Conservation (phyloP, 106 monocot genomes). For the Dioscorea alata region DNA sequence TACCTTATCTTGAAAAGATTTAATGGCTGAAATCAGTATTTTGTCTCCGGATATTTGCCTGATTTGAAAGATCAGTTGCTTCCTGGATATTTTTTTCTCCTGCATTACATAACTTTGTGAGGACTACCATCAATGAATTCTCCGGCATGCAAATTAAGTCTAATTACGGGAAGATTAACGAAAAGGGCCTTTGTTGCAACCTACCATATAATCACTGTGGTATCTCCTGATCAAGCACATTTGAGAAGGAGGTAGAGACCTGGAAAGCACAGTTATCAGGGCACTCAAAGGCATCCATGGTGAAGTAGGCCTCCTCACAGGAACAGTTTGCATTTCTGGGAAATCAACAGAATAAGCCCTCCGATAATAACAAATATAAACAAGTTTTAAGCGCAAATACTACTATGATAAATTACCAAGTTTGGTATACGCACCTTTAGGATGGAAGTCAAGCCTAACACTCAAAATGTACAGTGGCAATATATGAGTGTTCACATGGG, state of each 20-base stretch:
- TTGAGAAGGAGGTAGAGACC: conserved; percentile 22
- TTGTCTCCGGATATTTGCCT: conserved; percentile 45
- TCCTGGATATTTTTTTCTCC: conserved; percentile 54
- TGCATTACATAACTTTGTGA: conserved; percentile 7
- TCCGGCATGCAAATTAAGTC: too few relatives aligned
- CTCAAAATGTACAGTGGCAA: conserved; percentile 36
- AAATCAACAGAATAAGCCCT: conserved; percentile 2
- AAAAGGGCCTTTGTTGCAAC: not conserved
- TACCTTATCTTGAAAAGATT: conserved; percentile 42
- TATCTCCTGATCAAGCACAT: conserved; percentile 35
- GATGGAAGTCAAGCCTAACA: conserved; percentile 18
- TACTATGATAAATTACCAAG: not conserved
- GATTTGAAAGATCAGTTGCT: conserved; percentile 36
- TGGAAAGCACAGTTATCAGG: conserved; percentile 23
- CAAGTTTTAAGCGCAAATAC: not conserved
- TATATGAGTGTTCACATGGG: conserved; percentile 37
- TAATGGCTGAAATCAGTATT: conserved; percentile 35
- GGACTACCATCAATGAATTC: not conserved
- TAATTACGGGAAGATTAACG: too few relatives aligned
- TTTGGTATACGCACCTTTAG: conserved; percentile 15
- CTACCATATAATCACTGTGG: conserved; percentile 35
- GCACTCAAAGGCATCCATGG: conserved; percentile 42
- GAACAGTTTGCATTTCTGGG: conserved; percentile 18
- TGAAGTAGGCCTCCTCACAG: conserved; percentile 25
- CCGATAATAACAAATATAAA: not conserved